Evolutionary conservation across 2,329 filamentous ascomycete species (phyloP).

Genomic region (Chalaropsis thielavioides): DNA sequence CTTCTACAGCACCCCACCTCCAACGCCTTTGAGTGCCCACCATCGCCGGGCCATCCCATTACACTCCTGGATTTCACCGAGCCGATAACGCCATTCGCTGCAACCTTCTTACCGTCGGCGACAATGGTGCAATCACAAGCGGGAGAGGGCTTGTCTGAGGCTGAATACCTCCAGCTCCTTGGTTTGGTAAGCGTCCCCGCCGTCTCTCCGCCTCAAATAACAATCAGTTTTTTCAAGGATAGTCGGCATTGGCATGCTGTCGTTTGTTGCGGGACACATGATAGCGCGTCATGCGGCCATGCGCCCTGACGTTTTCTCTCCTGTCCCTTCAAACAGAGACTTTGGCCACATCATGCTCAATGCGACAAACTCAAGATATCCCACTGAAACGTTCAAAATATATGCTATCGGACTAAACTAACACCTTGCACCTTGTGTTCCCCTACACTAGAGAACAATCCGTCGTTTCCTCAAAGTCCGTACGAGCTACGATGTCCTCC

Average conservation of each 20-base stretch:
- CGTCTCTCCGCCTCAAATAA: not conserved
- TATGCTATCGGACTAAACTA: not conserved
- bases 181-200: slow-evolving; percentile 47
- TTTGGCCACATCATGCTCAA: not conserved
- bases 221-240: not conserved
- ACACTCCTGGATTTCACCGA: slow-evolving; percentile 25
- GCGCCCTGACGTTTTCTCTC: not conserved
- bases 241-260: not conserved
- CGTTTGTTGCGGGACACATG: not conserved
- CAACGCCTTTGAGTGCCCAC: not conserved
- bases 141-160: slow-evolving; percentile 30
- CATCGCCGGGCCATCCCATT: slow-evolving; percentile 6
- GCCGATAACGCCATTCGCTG: slow-evolving; percentile 24
- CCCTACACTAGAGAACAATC: slow-evolving; percentile 55
- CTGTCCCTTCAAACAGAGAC: not conserved
- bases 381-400: not conserved
- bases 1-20: not conserved
- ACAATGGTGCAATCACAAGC: slow-evolving; percentile 10
- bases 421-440: not conserved
- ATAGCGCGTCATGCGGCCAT: not conserved
- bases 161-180: slow-evolving; percentile 65
- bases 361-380: slow-evolving; percentile 3
- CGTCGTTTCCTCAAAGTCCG: slow-evolving; percentile 92
- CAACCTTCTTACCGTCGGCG: slow-evolving; percentile 28
- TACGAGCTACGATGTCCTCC: slow-evolving; percentile 94